These are phyloP conservation scores for Fraxinus albicans DNA, from an alignment of 305 asterid species.

Conservation along the genomic window DNA sequence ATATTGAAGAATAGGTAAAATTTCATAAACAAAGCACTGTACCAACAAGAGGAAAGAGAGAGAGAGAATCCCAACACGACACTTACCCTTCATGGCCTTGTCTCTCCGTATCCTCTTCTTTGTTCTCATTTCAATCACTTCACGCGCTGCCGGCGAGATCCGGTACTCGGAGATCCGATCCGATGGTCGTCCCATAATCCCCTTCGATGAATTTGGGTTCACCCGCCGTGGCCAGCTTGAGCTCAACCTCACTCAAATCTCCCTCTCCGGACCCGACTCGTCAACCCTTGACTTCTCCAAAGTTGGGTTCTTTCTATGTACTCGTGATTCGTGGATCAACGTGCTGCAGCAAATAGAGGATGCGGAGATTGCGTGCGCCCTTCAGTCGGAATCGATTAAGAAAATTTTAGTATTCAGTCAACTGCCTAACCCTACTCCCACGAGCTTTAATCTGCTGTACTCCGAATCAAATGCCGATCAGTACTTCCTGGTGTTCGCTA, in stretches of 20 bases:
- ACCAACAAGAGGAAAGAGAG: neutral
- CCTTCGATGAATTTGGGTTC: slow-evolving; percentile 50
- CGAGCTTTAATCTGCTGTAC: slow-evolving; percentile 17
- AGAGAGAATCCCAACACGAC: neutral
- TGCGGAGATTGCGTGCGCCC: slow-evolving; percentile 36
- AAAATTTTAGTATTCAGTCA: slow-evolving; percentile 26
- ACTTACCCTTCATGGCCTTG: neutral
- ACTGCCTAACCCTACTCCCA: slow-evolving; percentile 12
- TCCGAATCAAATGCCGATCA: slow-evolving; percentile 35
- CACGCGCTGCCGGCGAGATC: slow-evolving; percentile 34
- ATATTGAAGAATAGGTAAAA: neutral
- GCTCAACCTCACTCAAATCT: slow-evolving; percentile 36
- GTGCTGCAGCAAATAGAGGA: slow-evolving; percentile 42
- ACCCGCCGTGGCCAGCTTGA: slow-evolving; percentile 43
- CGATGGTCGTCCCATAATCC: slow-evolving; percentile 36
- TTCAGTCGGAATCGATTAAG: slow-evolving; percentile 32
- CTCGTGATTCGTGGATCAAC: slow-evolving; percentile 40
- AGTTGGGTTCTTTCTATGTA: slow-evolving; percentile 48
- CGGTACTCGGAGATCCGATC: slow-evolving; percentile 32
- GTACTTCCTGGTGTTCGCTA: slow-evolving; percentile 42
- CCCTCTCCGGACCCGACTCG: slow-evolving; percentile 18
- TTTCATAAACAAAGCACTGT: neutral
- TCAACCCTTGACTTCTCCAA: slow-evolving; percentile 30
- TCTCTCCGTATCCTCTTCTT: slow-evolving; percentile 18
- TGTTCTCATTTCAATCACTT: slow-evolving; percentile 4